These are phyloP conservation scores for Ceratonia siliqua DNA, from an alignment of 306 rosid species.

Conservation along the genomic window DNA sequence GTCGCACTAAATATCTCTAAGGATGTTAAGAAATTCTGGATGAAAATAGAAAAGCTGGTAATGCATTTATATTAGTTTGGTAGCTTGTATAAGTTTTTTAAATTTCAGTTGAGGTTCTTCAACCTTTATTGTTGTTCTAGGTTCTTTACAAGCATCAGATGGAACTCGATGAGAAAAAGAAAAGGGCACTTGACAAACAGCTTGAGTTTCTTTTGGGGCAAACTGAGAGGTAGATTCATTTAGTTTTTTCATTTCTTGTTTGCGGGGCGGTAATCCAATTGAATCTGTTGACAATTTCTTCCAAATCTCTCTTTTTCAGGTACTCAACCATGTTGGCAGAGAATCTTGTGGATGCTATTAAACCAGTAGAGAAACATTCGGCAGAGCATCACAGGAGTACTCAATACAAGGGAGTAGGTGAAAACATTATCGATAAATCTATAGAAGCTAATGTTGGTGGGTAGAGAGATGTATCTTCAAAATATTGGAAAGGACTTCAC, in stretches of 20 bases:
- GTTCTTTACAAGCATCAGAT: conserved; percentile 97
- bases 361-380: conserved; percentile 54
- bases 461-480: conserved; percentile 42
- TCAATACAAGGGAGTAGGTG: conserved; percentile 46
- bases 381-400: conserved; percentile 43
- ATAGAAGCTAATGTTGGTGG: conserved; percentile 60
- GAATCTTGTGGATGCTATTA: conserved; percentile 78
- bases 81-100: conserved; percentile 7
- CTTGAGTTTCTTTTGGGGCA: conserved; percentile 98
- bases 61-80: conserved; percentile 31
- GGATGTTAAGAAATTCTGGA: conserved; percentile 98
- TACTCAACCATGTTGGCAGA: conserved; percentile 98
- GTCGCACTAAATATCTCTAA: conserved; percentile 92
- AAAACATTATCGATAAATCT: conserved; percentile 44
- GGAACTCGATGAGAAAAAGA: conserved; percentile 96
- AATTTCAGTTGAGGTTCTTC: conserved; percentile 18
- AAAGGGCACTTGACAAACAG: conserved; percentile 91
- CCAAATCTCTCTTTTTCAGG: conserved; percentile 49
- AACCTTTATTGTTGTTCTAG: conserved; percentile 47
- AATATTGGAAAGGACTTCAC: conserved; percentile 5
- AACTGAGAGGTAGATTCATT: conserved; percentile 75
- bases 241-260: conserved; percentile 12
- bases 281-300: conserved; percentile 24
- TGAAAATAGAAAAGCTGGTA: conserved; percentile 95
- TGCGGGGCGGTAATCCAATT: conserved; percentile 16